phyloP scores from a whole-genome alignment of 768 basidiomycete genomes.

The Auricularia auricula-judae region DNA sequence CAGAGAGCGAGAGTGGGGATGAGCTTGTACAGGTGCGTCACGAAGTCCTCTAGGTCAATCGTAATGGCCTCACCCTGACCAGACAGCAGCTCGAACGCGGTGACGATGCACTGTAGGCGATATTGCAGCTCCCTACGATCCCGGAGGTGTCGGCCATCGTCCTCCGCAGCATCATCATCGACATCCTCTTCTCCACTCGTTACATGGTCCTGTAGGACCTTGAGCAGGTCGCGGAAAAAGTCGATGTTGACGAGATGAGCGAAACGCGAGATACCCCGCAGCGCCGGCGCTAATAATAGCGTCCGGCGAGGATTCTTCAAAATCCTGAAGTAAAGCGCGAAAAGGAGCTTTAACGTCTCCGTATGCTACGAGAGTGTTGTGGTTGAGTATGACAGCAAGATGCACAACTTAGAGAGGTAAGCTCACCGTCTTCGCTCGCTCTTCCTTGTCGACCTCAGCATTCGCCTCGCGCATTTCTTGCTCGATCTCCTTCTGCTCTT shows the following conservation, averaged over 20 bases:
- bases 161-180: constrained; percentile 29
- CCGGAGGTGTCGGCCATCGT: constrained; percentile 14
- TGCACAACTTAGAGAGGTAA: constrained; percentile 3
- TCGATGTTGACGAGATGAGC: constrained; percentile 96
- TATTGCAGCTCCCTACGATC: constrained; percentile 37
- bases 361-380: constrained; percentile 57
- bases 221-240: constrained; percentile 93
- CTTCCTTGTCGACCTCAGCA: constrained; percentile 87
- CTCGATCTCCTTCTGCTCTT: constrained; percentile 83
- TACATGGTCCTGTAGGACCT: constrained; percentile 65
- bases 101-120: constrained; percentile 77
- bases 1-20: constrained; percentile 60
- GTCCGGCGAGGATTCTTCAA: constrained; percentile 76
- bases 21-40: constrained; percentile 71
- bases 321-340: constrained; percentile 93
- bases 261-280: constrained; percentile 87
- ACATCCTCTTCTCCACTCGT: constrained; percentile 27
- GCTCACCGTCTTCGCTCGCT: constrained; percentile 70
- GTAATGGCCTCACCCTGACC: constrained; percentile 99
- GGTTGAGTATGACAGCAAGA: background rate
- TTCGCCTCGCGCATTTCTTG: constrained; percentile 91
- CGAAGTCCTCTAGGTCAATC: constrained; percentile 87
- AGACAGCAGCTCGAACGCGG: constrained; percentile 93
- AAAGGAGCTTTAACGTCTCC: constrained; percentile 93
- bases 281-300: constrained; percentile 71